phyloP scores from a whole-genome alignment of 495 filamentous ascomycete genomes.

The Trypethelium eluteriae region DNA sequence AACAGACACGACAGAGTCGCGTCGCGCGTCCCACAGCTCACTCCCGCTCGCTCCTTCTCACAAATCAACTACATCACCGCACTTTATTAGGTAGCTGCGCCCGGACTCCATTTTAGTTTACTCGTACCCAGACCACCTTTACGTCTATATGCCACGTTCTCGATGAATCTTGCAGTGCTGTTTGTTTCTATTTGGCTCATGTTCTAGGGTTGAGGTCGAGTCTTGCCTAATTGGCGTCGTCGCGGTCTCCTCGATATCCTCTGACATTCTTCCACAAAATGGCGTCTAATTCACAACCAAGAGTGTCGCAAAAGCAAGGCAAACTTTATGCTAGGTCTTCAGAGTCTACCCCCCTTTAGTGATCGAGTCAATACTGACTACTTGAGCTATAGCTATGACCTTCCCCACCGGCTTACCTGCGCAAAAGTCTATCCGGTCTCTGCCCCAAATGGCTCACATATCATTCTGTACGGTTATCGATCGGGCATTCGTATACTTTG shows the following conservation, averaged over 20 bases:
- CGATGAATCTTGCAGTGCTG: no score
- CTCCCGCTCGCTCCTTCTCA: no score
- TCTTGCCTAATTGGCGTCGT: no score
- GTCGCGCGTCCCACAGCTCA: not conserved
- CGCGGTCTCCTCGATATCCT: no score
- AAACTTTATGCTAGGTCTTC: constrained; percentile 49
- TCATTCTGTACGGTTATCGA: constrained; percentile 76
- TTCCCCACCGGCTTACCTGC: constrained; percentile 64
- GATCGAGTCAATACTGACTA: constrained; percentile 15
- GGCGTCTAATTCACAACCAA: constrained; percentile 23
- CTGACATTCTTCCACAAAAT: not conserved
- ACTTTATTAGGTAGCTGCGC: no score
- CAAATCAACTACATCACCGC: no score
- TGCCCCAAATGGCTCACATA: constrained; percentile 74
- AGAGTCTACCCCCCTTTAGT: constrained; percentile 13
- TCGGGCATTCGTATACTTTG: constrained; percentile 70
- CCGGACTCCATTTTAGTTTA: no score
- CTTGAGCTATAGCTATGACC: constrained; percentile 54
- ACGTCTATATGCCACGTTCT: no score
- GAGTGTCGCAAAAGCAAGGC: constrained; percentile 28
- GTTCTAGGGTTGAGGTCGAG: no score
- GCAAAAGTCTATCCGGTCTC: constrained; percentile 67
- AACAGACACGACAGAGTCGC: not conserved
- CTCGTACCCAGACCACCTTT: no score
- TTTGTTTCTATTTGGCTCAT: no score